These are phyloP conservation scores for Plectosphaerella plurivora DNA, from an alignment of 2,329 filamentous ascomycete species.

Conservation along the genomic window DNA sequence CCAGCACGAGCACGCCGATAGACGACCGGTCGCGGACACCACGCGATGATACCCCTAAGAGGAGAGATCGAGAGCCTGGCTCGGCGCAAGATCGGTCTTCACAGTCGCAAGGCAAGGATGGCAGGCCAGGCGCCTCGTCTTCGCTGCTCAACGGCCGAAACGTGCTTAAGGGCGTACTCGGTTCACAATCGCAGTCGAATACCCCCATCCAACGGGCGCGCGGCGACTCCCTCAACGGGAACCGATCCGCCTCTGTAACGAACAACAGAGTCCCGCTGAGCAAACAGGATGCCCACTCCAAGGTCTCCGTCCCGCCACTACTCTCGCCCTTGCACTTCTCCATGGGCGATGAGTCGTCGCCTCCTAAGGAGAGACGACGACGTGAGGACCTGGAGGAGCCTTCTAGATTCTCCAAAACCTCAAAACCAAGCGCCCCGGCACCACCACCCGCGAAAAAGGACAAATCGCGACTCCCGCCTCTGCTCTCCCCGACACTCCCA, in stretches of 20 bases:
- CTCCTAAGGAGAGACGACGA: constrained; percentile 21
- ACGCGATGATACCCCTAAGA: constrained; percentile 27
- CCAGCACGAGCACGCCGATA: constrained; percentile 26
- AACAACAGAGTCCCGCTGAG: constrained; percentile 30
- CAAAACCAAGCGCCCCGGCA: constrained; percentile 16
- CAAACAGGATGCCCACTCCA: constrained; percentile 31
- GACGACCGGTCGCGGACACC: constrained; percentile 26
- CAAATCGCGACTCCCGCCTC: constrained; percentile 37
- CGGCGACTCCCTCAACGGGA: constrained; percentile 37
- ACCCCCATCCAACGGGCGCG: constrained; percentile 33
- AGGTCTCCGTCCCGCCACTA: constrained; percentile 42
- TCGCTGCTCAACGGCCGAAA: constrained; percentile 30
- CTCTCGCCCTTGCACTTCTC: constrained; percentile 48
- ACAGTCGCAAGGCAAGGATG: constrained; percentile 17
- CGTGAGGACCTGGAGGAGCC: constrained; percentile 14
- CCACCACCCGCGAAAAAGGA: constrained; percentile 29
- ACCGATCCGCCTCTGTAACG: constrained; percentile 23
- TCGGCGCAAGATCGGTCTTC: constrained; percentile 20
- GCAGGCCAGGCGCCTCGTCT: constrained; percentile 19
- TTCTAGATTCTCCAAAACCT: constrained; percentile 1
- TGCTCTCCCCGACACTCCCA: constrained; percentile 54
- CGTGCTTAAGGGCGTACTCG: constrained; percentile 22
- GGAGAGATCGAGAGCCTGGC: constrained; percentile 18
- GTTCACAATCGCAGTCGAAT: constrained; percentile 16
- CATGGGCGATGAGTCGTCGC: constrained; percentile 28